A percentile compares a stretch with the other conserved stretches of the same genome.
phyloP scores from a whole-genome alignment of 306 rosid genomes.

The Luffa acutangula region DNA sequence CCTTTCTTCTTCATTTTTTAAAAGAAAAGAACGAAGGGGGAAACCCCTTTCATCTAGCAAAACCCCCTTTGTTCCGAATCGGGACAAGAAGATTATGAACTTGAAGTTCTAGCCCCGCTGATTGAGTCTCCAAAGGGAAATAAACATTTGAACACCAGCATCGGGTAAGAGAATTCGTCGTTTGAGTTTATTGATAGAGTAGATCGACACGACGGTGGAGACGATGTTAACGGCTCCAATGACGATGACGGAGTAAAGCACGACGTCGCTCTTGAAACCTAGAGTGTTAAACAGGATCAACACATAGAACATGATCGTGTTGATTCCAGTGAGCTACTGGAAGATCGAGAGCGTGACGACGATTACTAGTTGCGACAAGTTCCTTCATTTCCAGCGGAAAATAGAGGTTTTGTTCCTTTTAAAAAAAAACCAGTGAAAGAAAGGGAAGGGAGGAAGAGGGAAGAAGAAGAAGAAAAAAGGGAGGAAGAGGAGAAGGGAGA shows the following conservation, averaged over 20 bases:
- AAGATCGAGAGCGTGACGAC: slow-evolving; percentile 59
- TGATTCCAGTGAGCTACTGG: slow-evolving; percentile 36
- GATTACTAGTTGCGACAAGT: slow-evolving; percentile 63
- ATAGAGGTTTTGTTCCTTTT: too few relatives aligned
- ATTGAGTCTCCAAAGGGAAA: slow-evolving; percentile 68
- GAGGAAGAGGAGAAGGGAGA: too few relatives aligned
- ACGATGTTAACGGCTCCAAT: slow-evolving; percentile 58
- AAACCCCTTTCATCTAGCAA: too few relatives aligned
- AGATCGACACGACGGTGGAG: slow-evolving; percentile 58
- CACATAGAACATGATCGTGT: slow-evolving; percentile 63
- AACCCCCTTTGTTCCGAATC: too few relatives aligned
- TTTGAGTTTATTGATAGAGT: slow-evolving; percentile 49
- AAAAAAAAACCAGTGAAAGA: too few relatives aligned
- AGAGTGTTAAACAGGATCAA: slow-evolving; percentile 59
- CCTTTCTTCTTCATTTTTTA: too few relatives aligned
- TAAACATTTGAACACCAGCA: slow-evolving; percentile 66
- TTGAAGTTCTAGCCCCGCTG: slow-evolving; percentile 34
- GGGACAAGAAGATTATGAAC: too few relatives aligned
- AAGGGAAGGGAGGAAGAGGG: too few relatives aligned
- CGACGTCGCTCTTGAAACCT: slow-evolving; percentile 52
- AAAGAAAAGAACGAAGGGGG: too few relatives aligned
- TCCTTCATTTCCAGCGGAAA: background rate
- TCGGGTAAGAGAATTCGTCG: slow-evolving; percentile 46
- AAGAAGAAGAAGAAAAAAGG: too few relatives aligned
- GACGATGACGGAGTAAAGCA: slow-evolving; percentile 60